Percentiles rank a stretch among this genome's conserved stretches.
These are phyloP conservation scores for Pelargonium myrrhifolium DNA, from an alignment of 441 rosid genomes.

Conservation along the genomic window DNA sequence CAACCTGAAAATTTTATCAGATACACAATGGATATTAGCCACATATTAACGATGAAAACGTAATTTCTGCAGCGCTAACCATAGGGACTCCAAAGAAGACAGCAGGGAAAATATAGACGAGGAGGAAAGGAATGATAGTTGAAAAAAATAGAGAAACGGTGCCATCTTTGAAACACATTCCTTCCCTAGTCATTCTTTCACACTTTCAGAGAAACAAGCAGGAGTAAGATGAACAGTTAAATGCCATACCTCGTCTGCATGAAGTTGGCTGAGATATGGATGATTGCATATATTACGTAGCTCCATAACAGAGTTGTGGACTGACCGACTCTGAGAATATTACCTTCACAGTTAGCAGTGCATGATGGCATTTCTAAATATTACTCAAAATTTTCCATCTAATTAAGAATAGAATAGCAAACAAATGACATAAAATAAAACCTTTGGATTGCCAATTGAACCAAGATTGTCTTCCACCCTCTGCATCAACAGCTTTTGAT, in stretches of 20 bases:
- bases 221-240: conserved; percentile 17
- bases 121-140: conserved; percentile 2
- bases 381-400: neutral
- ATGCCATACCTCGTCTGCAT: conserved; percentile 71
- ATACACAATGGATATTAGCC: neutral
- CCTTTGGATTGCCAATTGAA: conserved; percentile 76
- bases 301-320: conserved; percentile 97
- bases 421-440: conserved; percentile 22
- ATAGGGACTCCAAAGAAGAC: conserved; percentile 8
- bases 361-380: conserved; percentile 7
- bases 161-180: neutral
- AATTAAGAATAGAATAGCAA: conserved; percentile 3
- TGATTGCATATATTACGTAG: conserved; percentile 95
- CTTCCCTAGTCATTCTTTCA: conserved; percentile 10
- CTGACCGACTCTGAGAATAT: conserved; percentile 62
- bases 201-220: conserved; percentile 15
- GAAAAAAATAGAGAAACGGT: conserved; percentile 11
- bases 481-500: conserved; percentile 91
- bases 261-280: conserved; percentile 96
- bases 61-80: neutral
- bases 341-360: conserved; percentile 15
- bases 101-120: conserved; percentile 9
- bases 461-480: conserved; percentile 96
- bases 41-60: neutral
- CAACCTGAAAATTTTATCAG: conserved; percentile 40